Conservation (phyloP, 2,329 filamentous ascomycete genomes). For the Colletotrichum incanum region DNA sequence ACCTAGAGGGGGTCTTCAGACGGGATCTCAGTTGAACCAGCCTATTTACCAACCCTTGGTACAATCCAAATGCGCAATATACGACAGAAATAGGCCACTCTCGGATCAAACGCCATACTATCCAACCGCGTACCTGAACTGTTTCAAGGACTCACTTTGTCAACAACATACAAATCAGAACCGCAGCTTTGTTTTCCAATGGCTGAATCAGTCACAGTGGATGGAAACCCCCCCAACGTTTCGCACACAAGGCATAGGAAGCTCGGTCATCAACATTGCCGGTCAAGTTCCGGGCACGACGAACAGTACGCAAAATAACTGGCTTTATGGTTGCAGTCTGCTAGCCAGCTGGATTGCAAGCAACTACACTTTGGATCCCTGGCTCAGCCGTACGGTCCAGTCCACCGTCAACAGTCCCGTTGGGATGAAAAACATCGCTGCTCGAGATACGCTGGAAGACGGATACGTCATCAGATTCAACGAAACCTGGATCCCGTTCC, state of each 20-base stretch:
- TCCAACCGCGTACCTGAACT: background rate
- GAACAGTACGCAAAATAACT: too few relatives aligned
- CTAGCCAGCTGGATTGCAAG: background rate
- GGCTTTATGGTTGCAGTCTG: constrained; percentile 1
- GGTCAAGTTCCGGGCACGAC: background rate
- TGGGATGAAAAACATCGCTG: background rate
- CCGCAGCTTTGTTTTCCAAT: background rate
- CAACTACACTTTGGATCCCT: background rate
- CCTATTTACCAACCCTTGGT: constrained; percentile 17
- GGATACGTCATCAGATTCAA: background rate
- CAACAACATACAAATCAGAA: background rate
- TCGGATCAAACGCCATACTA: background rate
- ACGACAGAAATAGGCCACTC: background rate
- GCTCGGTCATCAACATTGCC: background rate
- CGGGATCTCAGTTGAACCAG: background rate
- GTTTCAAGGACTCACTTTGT: background rate
- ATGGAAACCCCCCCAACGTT: background rate
- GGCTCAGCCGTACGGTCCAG: background rate
- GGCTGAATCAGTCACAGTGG: background rate
- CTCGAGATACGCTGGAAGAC: background rate
- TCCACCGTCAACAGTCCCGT: background rate
- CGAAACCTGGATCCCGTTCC: constrained; percentile 3
- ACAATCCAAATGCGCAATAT: constrained; percentile 16
- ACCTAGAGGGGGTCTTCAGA: background rate
- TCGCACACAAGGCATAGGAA: background rate